These are phyloP conservation scores for Iodosphaeria phyllophila DNA, from an alignment of 2,329 filamentous ascomycete species.

Conservation along the genomic window DNA sequence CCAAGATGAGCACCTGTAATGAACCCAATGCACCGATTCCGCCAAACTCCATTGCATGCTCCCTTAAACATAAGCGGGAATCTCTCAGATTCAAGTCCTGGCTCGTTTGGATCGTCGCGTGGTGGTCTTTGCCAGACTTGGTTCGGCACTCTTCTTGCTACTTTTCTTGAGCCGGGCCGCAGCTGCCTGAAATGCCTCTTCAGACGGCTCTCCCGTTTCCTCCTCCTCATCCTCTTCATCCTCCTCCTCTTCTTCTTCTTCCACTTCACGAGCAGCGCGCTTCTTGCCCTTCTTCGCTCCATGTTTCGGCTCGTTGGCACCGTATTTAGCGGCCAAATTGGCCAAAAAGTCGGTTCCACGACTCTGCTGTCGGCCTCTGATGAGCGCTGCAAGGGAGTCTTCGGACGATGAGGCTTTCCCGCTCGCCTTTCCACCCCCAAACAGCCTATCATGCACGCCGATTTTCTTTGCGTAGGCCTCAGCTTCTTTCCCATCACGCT, in stretches of 20 bases:
- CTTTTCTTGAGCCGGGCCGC: slow-evolving; percentile 27
- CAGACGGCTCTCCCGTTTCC: slow-evolving; percentile 22
- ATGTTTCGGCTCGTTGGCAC: slow-evolving; percentile 19
- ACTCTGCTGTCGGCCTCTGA: slow-evolving; percentile 49
- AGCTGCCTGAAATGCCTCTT: slow-evolving; percentile 41
- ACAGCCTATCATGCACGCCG: slow-evolving; percentile 53
- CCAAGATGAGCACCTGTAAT: no score
- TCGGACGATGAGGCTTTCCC: slow-evolving; percentile 23
- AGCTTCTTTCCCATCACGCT: slow-evolving; percentile 53
- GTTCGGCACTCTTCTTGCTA: slow-evolving; percentile 8
- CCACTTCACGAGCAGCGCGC: slow-evolving; percentile 37
- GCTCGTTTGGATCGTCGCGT: slow-evolving; percentile 4
- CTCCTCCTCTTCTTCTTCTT: slow-evolving; percentile 18
- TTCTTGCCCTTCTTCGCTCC: slow-evolving; percentile 30
- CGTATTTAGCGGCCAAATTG: slow-evolving; percentile 60
- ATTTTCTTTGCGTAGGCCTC: slow-evolving; percentile 58
- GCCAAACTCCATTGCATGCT: slow-evolving; percentile 1
- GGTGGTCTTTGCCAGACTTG: slow-evolving; percentile 3
- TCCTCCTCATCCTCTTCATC: slow-evolving; percentile 31
- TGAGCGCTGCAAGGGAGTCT: slow-evolving; percentile 50
- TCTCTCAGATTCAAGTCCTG: slow-evolving; percentile 2
- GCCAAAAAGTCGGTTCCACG: slow-evolving; percentile 46
- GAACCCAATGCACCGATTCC: no score
- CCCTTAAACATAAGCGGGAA: not conserved
- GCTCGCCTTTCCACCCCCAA: slow-evolving; percentile 27